Evolutionary conservation across 1,284 basidiomycete species (phyloP), one percentile per base, ranked within the genome.

Genomic region (Sphaerobolus stellatus): DNA sequence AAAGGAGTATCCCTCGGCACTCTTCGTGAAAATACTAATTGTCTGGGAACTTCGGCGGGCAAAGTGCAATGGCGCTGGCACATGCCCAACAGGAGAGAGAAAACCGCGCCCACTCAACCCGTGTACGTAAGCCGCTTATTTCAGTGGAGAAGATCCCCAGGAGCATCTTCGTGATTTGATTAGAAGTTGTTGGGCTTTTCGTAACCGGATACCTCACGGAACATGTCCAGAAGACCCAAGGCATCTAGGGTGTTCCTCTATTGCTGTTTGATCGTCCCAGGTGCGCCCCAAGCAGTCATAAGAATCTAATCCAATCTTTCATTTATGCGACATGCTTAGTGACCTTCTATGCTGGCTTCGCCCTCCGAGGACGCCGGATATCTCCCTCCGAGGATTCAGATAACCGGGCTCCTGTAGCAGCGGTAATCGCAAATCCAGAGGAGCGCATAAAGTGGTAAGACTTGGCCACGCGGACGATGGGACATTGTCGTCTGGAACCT

Each of bases 331-430:
- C 29, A 14, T 29, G 27, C 24, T 11, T 11, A 51, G 50, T 44
- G 4, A 40, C 50, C 24, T 51, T 51, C 38, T 51, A 51, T 51
- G 50, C 40, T 41, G 50, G 50, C 2, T 18, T 43, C 40, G 44
- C 7, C 29, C 36, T 51, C 36, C 50, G 50, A 50, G 48, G 33
- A 31, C 41, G 9, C 36, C 40, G 38, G 24, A 8, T 28, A 25
- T 4, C 27, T 11, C 4, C 50, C 28, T 38, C 48, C 48, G 48
- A 50, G 48, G 33, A 16, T 48, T 38, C 48, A 50, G 18, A 22
- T 6, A 28, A 49, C n/a, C 5, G 6, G 16, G 24, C 16, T 24
- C 29, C 9, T 24, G 33, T 6, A 25, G 2, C 48, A 49, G 47
- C 47, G 47, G 20, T 27, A 34, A 31, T 29, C 24, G 33, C 48